Conservation (phyloP, 2,329 filamentous ascomycete genomes). For the Trichophaea hybrida region DNA sequence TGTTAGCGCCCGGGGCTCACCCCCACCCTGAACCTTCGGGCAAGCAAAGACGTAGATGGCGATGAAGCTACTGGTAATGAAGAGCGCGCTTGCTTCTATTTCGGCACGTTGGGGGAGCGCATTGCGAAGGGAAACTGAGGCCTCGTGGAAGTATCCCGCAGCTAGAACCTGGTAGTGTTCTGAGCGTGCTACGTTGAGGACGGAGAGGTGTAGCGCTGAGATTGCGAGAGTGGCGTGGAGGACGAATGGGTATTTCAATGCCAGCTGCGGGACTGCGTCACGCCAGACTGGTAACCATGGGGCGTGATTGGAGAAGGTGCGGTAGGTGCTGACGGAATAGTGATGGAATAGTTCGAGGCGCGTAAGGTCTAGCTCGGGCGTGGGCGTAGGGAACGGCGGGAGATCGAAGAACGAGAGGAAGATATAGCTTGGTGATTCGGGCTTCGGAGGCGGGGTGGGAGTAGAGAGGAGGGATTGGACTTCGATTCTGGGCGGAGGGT, state of each 20-base stretch:
- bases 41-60: constrained; percentile 3
- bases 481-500: not conserved
- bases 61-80: not conserved
- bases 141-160: not conserved
- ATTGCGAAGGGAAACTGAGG: not conserved
- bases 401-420: constrained; percentile 15
- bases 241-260: constrained; percentile 36
- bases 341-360: constrained; percentile 43
- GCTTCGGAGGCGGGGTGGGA: not conserved
- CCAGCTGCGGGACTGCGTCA: constrained; percentile 37
- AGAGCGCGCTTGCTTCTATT: not conserved
- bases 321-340: constrained; percentile 37
- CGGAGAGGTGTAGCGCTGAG: constrained; percentile 36
- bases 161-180: constrained; percentile 1
- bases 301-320: constrained; percentile 35
- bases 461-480: not conserved
- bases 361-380: constrained; percentile 27
- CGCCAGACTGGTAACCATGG: constrained; percentile 36
- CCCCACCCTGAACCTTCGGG: not conserved
- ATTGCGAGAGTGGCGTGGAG: constrained; percentile 39
- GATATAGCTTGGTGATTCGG: constrained; percentile 9
- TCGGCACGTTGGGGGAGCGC: not conserved
- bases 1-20: not conserved
- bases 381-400: constrained; percentile 4
- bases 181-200: not conserved